These are phyloP conservation scores for Domatiomyces catenatus DNA, from an alignment of 2,329 filamentous ascomycete species.

Conservation along the genomic window DNA sequence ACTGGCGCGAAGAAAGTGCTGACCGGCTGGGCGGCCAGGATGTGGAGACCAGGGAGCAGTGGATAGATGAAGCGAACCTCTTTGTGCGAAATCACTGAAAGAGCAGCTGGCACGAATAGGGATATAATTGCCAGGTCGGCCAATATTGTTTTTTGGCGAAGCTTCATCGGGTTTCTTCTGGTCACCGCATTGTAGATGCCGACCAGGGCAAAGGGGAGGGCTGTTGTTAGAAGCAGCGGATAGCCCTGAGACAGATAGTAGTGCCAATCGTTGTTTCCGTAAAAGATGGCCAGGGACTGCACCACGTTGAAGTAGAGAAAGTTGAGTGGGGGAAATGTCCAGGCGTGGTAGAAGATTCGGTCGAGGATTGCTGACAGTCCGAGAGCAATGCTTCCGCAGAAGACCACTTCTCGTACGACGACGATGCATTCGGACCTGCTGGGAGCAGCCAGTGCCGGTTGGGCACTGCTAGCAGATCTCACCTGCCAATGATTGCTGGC, in stretches of 20 bases:
- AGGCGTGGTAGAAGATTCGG: constrained; percentile 62
- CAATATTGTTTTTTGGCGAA: constrained; percentile 16
- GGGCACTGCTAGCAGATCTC: not conserved
- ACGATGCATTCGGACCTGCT: constrained; percentile 5
- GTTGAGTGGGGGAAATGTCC: constrained; percentile 75
- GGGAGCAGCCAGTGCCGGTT: not conserved
- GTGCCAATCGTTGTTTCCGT: constrained; percentile 76
- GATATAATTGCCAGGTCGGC: constrained; percentile 44
- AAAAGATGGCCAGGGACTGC: constrained; percentile 79
- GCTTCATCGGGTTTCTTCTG: constrained; percentile 18
- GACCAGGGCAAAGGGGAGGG: constrained; percentile 57
- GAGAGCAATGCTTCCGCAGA: constrained; percentile 49
- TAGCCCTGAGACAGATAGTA: constrained; percentile 88
- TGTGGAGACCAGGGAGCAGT: constrained; percentile 68
- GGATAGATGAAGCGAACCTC: constrained; percentile 96
- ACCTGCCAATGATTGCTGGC: not conserved
- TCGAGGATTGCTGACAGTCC: constrained; percentile 53
- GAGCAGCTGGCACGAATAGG: constrained; percentile 41
- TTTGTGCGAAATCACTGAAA: constrained; percentile 82
- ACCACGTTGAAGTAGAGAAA: constrained; percentile 86
- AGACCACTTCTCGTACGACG: constrained; percentile 45
- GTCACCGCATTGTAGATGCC: constrained; percentile 42
- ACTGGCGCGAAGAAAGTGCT: constrained; percentile 25
- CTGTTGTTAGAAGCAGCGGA: constrained; percentile 70
- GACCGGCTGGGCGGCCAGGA: constrained; percentile 57